These are phyloP conservation scores for Ophiosphaerella korrae DNA, from an alignment of 2,329 filamentous ascomycete genomes.

Conservation along the genomic window DNA sequence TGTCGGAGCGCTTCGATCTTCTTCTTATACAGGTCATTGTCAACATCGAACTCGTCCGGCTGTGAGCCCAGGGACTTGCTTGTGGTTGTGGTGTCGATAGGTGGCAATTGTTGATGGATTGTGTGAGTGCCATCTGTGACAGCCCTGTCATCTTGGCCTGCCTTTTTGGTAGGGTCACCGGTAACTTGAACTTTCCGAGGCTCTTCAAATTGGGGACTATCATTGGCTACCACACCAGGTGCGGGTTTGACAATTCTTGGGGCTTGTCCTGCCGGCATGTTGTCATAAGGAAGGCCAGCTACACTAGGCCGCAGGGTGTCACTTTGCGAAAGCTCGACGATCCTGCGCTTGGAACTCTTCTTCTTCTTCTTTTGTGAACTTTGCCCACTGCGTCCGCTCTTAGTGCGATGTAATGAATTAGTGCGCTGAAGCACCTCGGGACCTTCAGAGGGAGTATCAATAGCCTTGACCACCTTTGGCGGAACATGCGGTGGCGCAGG, in stretches of 20 bases:
- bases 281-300: conserved; percentile 37
- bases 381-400: conserved; percentile 36
- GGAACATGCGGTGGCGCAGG: conserved; percentile 63
- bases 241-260: conserved; percentile 22
- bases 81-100: conserved; percentile 36
- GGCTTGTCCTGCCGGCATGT: conserved; percentile 22
- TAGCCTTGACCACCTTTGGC: conserved; percentile 58
- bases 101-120: conserved; percentile 36
- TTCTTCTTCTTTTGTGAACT: conserved; percentile 65
- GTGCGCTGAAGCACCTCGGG: conserved; percentile 28
- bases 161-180: conserved; percentile 40
- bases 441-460: conserved; percentile 24
- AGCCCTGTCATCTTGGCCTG: conserved; percentile 24
- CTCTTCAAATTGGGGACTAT: conserved; percentile 35
- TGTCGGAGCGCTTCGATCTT: conserved; percentile 86
- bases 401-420: conserved; percentile 41
- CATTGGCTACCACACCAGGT: conserved; percentile 14
- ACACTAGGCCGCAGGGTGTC: conserved; percentile 44
- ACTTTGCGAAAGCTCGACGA: conserved; percentile 61
- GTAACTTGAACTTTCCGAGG: conserved; percentile 23
- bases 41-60: conserved; percentile 64
- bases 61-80: conserved; percentile 21
- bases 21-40: conserved; percentile 80
- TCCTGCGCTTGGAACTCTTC: conserved; percentile 61
- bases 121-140: conserved; percentile 27